These are phyloP conservation scores for Stephania japonica DNA, from an alignment of 164 flowering plant genomes.

Conservation along the genomic window DNA sequence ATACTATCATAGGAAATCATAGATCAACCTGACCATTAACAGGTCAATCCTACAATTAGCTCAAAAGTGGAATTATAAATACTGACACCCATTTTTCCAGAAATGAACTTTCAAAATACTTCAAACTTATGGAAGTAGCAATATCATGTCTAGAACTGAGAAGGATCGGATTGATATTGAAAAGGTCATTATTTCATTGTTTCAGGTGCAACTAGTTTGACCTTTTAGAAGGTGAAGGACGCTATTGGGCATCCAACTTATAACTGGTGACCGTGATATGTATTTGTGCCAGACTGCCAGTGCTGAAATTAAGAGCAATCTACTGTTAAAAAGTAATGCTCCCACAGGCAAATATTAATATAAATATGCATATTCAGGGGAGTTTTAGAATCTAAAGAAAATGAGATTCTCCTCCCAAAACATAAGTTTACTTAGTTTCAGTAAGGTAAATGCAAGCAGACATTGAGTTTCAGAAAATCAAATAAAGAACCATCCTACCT, in stretches of 20 bases:
- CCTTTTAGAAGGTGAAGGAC: background rate
- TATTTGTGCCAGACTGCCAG: background rate
- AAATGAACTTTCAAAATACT: background rate
- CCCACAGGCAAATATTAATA: background rate
- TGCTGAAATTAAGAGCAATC: background rate
- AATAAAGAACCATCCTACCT: constrained; percentile 42
- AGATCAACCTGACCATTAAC: background rate
- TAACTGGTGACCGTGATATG: background rate
- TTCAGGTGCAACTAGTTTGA: background rate
- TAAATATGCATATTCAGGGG: background rate
- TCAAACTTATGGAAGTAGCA: background rate
- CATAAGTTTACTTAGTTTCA: background rate
- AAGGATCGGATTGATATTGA: background rate
- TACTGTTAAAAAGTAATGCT: background rate
- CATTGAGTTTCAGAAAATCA: background rate
- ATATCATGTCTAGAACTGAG: background rate
- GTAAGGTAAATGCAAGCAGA: background rate
- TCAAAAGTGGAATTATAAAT: background rate
- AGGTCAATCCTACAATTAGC: background rate
- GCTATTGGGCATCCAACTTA: background rate
- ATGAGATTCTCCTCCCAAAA: background rate
- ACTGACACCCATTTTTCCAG: background rate
- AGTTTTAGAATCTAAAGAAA: background rate
- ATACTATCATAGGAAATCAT: background rate
- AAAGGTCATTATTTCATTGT: background rate